Base-by-base conservation (phyloP, 805 yeast species). In the Myxozyma melibiosi region DNA sequence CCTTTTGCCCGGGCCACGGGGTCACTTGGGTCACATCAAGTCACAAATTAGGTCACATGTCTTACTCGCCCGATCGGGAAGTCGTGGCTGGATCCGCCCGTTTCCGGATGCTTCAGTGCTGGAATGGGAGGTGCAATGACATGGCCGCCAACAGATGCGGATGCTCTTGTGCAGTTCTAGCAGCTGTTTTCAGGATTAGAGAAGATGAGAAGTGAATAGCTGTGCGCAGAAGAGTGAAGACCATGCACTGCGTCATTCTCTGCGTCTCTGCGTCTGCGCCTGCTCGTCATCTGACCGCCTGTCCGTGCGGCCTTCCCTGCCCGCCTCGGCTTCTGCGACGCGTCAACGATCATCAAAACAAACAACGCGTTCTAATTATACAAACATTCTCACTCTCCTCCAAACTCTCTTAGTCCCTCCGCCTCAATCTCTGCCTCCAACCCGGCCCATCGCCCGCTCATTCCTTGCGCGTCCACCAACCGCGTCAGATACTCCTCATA, bases 381-480 rank as follows among this genome's bases (percentile, higher is more conserved):
- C n/a, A n/a, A n/a, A n/a, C 14, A 27, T 6, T 9, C 7, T 28
- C 38, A 6, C 22, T 45, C 31, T 14, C 6, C 42, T 31, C 16
- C 22, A 3, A 4, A 39, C 37, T 38, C 27, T n/a, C 55, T 50
- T 6, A 40, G 33, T 4, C 41, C 55, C 31, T 30, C 46, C 11
- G 16, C 33, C 35, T 5, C 27, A 38, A 52, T 8, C 25, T 28
- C 14, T 40, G 4, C 40, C 50, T 6, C 48, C 35, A 47, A 9
- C n/a, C 30, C 41, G 30, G n/a, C 38, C 35, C 40, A 37, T 18
- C 30, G 35, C 28, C 40, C 47, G 22, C 51, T 41, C 57, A 45
- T 44, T 8, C 30, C 34, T 31, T 51, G 9, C 28, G 47, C 42
- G 30, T 56, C 61, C 44, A 46, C 38, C 31, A 57, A 27, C 48